phyloP scores from a whole-genome alignment of 2,329 filamentous ascomycete species.

The Phoma sp. region DNA sequence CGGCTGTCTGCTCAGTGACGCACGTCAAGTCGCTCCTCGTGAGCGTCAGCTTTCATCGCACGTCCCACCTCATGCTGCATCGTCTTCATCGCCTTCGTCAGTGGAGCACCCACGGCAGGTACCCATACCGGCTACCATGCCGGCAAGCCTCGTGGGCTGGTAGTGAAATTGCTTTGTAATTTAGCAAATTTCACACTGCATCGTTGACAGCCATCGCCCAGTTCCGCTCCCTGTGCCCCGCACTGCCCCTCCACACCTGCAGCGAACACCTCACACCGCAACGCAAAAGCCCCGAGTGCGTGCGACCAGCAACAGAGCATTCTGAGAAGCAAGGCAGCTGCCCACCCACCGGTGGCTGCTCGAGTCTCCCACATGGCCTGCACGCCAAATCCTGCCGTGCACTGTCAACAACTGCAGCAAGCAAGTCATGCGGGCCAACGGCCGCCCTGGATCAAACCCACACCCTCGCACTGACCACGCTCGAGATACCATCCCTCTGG shows the following conservation, averaged over 20 bases:
- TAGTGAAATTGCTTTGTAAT: background rate
- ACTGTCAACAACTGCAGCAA: slow-evolving; percentile 3
- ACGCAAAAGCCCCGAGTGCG: slow-evolving; percentile 12
- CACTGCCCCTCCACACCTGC: slow-evolving; percentile 4
- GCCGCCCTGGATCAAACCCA: background rate
- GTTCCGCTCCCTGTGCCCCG: slow-evolving; percentile 2
- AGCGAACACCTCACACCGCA: slow-evolving; percentile 18
- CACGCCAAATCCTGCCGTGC: slow-evolving; percentile 7
- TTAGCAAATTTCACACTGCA: background rate
- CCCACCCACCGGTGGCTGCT: slow-evolving; percentile 2
- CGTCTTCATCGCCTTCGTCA: background rate
- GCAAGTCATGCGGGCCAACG: slow-evolving; percentile 4
- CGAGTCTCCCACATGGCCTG: slow-evolving; percentile 5
- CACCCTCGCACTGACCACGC: slow-evolving; percentile 12
- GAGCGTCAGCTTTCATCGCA: background rate
- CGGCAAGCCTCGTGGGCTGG: background rate
- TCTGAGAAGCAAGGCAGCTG: slow-evolving; percentile 1
- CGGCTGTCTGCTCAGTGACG: slow-evolving; percentile 5
- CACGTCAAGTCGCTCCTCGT: slow-evolving; percentile 2
- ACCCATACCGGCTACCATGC: background rate
- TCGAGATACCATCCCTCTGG: slow-evolving; percentile 8
- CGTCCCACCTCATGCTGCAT: background rate
- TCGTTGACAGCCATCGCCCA: slow-evolving; percentile 1
- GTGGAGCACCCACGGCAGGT: background rate
- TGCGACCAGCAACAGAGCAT: slow-evolving; percentile 10